Evolutionary conservation across 2,329 filamentous ascomycete genomes (phyloP).

Genomic region (Paecilomyces dactylethromorphus): DNA sequence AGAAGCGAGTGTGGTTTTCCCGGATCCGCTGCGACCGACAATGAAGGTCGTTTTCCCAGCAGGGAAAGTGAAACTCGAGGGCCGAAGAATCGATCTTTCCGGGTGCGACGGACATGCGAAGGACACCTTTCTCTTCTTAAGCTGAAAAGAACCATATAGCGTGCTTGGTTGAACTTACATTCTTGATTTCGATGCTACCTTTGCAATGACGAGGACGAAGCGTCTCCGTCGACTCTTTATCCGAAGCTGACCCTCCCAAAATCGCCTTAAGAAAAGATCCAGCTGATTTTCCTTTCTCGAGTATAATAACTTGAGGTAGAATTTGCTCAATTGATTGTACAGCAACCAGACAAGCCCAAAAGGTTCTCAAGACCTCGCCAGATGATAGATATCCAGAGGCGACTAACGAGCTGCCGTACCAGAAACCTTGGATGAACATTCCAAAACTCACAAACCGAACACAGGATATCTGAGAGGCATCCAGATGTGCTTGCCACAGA

Average conservation of each 20-base stretch:
- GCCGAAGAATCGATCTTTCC: constrained; percentile 51
- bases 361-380: constrained; percentile 71
- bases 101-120: constrained; percentile 75
- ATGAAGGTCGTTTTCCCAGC: constrained; percentile 70
- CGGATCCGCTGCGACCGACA: constrained; percentile 80
- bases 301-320: constrained; percentile 67
- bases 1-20: constrained; percentile 83
- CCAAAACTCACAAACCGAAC: constrained; percentile 66
- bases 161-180: constrained; percentile 42
- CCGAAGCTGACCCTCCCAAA: constrained; percentile 20
- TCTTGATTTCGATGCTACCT: constrained; percentile 63
- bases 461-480: constrained; percentile 65
- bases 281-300: constrained; percentile 74
- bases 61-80: constrained; percentile 63
- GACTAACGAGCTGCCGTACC: constrained; percentile 72
- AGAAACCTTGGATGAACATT: constrained; percentile 86
- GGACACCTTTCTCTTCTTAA: constrained; percentile 51
- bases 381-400: constrained; percentile 51
- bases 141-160: background rate
- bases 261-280: constrained; percentile 55
- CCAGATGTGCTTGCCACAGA: constrained; percentile 60
- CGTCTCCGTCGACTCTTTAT: constrained; percentile 21
- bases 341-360: constrained; percentile 73
- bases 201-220: constrained; percentile 40
- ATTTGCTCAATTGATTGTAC: constrained; percentile 69